Percentiles rank a stretch among this genome's conserved stretches.
Evolutionary conservation across 2,329 filamentous ascomycete genomes (phyloP).

Genomic region (Penicillium sp.): DNA sequence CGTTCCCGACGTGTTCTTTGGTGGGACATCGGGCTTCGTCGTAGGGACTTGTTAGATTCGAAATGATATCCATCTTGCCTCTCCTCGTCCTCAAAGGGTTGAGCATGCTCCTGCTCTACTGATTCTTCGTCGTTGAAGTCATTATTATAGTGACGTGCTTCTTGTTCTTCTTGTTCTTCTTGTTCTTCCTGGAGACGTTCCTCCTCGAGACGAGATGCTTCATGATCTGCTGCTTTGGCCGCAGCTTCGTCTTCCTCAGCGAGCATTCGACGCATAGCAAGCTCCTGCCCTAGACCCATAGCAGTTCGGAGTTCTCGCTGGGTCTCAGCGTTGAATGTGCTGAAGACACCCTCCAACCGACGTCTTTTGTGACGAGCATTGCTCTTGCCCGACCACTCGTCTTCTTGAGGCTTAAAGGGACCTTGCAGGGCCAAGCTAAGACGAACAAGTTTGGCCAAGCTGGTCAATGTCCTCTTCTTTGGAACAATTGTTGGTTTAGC

Average conservation of each 20-base stretch:
- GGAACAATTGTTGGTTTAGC: slow-evolving; percentile 1
- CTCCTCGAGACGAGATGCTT: slow-evolving; percentile 1
- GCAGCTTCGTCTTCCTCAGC: slow-evolving; percentile 8
- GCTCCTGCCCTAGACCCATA: slow-evolving; percentile 37
- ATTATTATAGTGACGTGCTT: background rate
- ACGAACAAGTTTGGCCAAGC: slow-evolving; percentile 30
- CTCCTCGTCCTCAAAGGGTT: slow-evolving; percentile 1
- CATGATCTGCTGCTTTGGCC: slow-evolving; percentile 2
- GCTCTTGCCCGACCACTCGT: slow-evolving; percentile 6
- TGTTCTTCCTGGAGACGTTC: background rate
- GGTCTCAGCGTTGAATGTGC: slow-evolving; percentile 32
- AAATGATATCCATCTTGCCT: background rate
- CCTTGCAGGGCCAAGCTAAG: slow-evolving; percentile 33
- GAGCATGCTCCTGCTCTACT: slow-evolving; percentile 6
- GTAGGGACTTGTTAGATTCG: background rate
- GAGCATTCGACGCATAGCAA: slow-evolving; percentile 31
- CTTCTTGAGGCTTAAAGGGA: slow-evolving; percentile 20
- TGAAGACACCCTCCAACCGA: slow-evolving; percentile 30
- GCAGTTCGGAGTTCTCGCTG: slow-evolving; percentile 36
- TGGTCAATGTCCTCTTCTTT: slow-evolving; percentile 19
- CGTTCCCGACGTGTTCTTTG: slow-evolving; percentile 1
- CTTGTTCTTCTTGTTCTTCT: background rate
- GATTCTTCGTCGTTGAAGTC: slow-evolving; percentile 4
- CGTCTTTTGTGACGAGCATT: slow-evolving; percentile 13
- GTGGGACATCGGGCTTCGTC: background rate